Evolutionary conservation across 106 monocot species (phyloP).

Genomic region (Hemerocallis citrina): DNA sequence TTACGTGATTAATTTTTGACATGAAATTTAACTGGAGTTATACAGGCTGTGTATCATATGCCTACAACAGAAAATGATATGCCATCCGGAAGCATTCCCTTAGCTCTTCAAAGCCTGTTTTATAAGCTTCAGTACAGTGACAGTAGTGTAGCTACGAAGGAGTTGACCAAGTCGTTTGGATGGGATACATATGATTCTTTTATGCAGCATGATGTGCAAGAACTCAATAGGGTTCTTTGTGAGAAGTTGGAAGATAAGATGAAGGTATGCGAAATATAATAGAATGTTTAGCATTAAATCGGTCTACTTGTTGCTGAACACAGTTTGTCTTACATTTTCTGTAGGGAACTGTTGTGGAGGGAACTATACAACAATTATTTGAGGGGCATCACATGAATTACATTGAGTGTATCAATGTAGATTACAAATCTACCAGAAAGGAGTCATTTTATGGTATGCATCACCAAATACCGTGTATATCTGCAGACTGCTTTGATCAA

Average conservation of each 20-base stretch:
- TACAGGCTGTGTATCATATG: constrained; percentile 90
- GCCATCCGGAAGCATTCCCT: constrained; percentile 78
- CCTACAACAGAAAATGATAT: constrained; percentile 83
- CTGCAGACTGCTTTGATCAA: not conserved
- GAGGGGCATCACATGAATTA: constrained; percentile 86
- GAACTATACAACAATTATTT: constrained; percentile 71
- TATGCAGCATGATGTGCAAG: constrained; percentile 69
- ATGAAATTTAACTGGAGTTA: not conserved
- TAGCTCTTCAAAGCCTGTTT: constrained; percentile 66
- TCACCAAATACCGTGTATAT: no score
- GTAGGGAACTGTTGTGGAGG: constrained; percentile 72
- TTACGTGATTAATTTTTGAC: not conserved
- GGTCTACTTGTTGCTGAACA: not conserved
- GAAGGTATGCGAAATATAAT: constrained; percentile 44
- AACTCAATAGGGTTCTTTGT: constrained; percentile 67
- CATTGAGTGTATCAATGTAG: constrained; percentile 80
- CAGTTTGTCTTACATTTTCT: constrained; percentile 5
- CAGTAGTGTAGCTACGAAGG: constrained; percentile 52
- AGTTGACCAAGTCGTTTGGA: constrained; percentile 41
- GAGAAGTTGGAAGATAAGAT: constrained; percentile 77
- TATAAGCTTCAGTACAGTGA: constrained; percentile 67
- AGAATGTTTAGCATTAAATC: not conserved
- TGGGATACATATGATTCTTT: constrained; percentile 48
- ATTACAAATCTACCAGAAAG: constrained; percentile 70
- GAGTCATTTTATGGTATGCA: constrained; percentile 69